A percentile compares a stretch with the other conserved stretches of the same genome.
These are phyloP conservation scores for Melaleuca quinquenervia DNA, from an alignment of 345 rosid genomes.

Conservation along the genomic window DNA sequence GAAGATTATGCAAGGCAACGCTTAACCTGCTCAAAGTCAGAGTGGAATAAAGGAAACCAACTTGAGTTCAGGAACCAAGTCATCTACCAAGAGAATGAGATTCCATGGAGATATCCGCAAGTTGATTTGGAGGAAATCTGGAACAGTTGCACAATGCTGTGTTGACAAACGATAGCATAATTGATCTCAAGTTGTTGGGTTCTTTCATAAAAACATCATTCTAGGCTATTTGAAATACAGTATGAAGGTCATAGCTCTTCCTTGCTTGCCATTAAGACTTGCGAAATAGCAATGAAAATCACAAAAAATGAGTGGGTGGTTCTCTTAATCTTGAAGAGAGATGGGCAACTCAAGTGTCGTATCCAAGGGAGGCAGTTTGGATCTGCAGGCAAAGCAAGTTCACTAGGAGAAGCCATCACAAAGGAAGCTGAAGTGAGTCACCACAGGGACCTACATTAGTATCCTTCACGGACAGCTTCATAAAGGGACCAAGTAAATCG, in stretches of 20 bases:
- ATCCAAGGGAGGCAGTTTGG: background rate
- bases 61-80: too few species aligned
- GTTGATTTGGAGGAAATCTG: background rate
- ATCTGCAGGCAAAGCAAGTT: background rate
- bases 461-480: background rate
- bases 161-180: background rate
- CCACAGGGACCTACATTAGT: background rate
- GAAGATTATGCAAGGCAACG: too few species aligned
- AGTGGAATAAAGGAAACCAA: too few species aligned
- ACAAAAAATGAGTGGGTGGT: background rate
- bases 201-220: background rate
- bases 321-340: background rate
- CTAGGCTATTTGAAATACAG: background rate
- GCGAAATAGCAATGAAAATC: background rate
- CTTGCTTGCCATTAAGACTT: background rate
- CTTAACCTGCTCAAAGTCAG: too few species aligned
- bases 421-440: background rate
- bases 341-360: background rate
- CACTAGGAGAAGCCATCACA: background rate
- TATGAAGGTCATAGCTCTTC: background rate
- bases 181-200: background rate
- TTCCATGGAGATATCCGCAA: background rate
- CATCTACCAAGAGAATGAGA: background rate
- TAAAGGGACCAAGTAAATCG: background rate
- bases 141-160: background rate